Percentiles rank a stretch among this genome's conserved stretches.
Conservation (phyloP, 2,329 filamentous ascomycete genomes). For the Hymenoscyphus fructigenus region DNA sequence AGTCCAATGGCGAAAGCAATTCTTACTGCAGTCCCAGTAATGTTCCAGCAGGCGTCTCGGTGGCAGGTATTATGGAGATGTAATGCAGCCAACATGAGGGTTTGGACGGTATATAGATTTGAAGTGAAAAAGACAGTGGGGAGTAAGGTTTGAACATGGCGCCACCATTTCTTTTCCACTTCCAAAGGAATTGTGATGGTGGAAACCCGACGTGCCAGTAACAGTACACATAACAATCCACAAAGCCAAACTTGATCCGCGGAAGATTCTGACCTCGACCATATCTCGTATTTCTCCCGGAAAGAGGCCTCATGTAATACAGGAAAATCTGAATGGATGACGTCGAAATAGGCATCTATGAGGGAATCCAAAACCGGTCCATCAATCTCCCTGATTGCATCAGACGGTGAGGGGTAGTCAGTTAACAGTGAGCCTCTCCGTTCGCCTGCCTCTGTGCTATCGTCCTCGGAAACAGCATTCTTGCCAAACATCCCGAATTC, state of each 20-base stretch:
- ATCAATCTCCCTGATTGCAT: constrained; percentile 31
- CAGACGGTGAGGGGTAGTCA: constrained; percentile 21
- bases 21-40: constrained; percentile 44
- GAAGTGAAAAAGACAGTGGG: constrained; percentile 45
- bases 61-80: constrained; percentile 48
- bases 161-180: constrained; percentile 44
- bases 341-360: constrained; percentile 43
- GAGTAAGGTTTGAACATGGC: constrained; percentile 40
- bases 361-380: constrained; percentile 37
- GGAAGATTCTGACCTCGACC: constrained; percentile 33
- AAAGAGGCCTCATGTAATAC: constrained; percentile 45
- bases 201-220: constrained; percentile 40
- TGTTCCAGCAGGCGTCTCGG: constrained; percentile 43
- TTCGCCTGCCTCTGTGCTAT: constrained; percentile 10
- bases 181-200: constrained; percentile 38
- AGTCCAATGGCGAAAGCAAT: constrained; percentile 46
- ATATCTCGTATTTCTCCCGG: constrained; percentile 41
- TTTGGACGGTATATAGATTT: constrained; percentile 43
- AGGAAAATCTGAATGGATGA: constrained; percentile 44
- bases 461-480: constrained; percentile 32
- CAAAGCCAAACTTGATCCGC: constrained; percentile 44
- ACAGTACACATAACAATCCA: constrained; percentile 42
- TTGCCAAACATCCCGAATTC: constrained; percentile 41
- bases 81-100: constrained; percentile 43
- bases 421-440: constrained; percentile 4